Base-by-base conservation (phyloP, 2,329 filamentous ascomycete genomes). In the Claviceps sp. region DNA sequence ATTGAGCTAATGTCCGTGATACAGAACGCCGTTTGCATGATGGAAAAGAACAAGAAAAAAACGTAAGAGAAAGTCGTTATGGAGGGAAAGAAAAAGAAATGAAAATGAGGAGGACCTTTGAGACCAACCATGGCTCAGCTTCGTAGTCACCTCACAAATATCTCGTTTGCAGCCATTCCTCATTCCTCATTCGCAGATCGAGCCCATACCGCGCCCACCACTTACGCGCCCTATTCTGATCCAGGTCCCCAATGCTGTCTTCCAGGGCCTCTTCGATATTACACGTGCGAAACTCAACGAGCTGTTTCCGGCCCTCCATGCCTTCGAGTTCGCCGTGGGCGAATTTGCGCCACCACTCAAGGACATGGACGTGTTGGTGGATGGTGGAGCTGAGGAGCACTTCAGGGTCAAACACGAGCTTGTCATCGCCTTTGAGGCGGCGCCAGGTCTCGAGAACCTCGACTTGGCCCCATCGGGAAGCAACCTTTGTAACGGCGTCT, bases 251-350 rank as follows among this genome's bases (percentile, higher is more conserved):
- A 48, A 91, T 79, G 22, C 88, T 87, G 64, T 95, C 90, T 65
- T 96, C 90, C 41, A 96, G 75, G 0, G 90, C 90, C 68, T 96
- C 91, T 65, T 96, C 90, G 55, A 97, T 93, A 66, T 95, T 89
- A 66, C 89, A 95, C 1, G 89, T 95, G 66, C 91, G 90, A 68
- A 95, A 96, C 66, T 95, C 89, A 26, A 96, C 89, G 50, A 80
- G 77, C 59, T 90, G 75, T 56, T 71, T 71, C 37, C 73, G 69
- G 16, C 76, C 76, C 42, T 73, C 68, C 76, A 74, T 79, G 42
- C 72, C 75, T 1, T 71, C 71, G 37, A 78, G 68, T 60, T 76
- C 72, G 48, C 78, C 74, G 50, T 77, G 70, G 7, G 78, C 77
- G 59, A 83, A 85, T 50, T 75, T 76, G 62, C 87, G 85, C 90